Conservation (phyloP, 192 early-diverging fungal species). For the Linnemannia hyalina region DNA sequence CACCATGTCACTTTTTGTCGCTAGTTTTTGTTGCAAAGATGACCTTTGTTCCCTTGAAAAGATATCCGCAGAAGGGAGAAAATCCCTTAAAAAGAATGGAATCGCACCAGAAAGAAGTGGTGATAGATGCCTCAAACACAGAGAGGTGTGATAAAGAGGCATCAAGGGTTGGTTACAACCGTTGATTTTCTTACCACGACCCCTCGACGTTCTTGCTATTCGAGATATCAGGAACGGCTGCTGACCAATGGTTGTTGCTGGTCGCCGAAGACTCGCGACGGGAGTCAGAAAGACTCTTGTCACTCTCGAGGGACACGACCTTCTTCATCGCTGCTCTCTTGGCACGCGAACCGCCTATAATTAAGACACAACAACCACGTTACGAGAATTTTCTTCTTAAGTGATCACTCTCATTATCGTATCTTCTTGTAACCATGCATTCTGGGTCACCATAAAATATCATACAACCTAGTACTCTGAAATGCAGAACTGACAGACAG, state of each 20-base stretch:
- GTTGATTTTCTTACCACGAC: not conserved
- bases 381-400: not conserved
- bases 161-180: not conserved
- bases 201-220: not conserved
- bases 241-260: not conserved
- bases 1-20: not conserved
- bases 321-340: not conserved
- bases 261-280: not conserved
- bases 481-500: not conserved
- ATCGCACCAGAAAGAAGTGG: no score
- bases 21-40: not conserved
- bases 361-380: not conserved
- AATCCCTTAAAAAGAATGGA: no score
- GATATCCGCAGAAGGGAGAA: no score
- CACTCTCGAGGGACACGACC: not conserved
- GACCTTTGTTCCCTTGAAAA: not conserved
- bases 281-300: not conserved
- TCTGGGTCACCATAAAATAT: not conserved
- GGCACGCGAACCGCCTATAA: not conserved
- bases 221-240: not conserved
- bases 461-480: not conserved
- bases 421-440: not conserved
- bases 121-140: no score
- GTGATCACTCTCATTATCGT: no score
- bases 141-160: no score